These are phyloP conservation scores for Selenicereus undatus DNA, from an alignment of 148 eudicot species.

Conservation along the genomic window DNA sequence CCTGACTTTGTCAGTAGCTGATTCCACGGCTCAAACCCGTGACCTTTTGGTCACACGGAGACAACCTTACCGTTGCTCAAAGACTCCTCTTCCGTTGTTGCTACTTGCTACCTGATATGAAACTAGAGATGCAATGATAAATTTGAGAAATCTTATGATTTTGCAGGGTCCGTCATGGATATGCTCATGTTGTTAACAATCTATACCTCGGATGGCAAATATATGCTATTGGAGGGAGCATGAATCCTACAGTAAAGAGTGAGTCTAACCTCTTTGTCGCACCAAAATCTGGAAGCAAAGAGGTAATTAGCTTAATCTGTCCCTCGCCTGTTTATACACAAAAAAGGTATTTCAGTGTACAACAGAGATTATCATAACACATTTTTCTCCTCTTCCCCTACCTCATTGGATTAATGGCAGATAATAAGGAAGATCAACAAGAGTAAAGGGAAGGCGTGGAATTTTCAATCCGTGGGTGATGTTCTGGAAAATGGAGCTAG, in stretches of 20 bases:
- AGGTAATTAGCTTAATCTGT: slow-evolving; percentile 35
- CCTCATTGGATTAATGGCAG: slow-evolving; percentile 26
- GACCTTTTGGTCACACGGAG: too few species aligned
- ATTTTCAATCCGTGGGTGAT: slow-evolving; percentile 56
- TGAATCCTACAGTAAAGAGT: slow-evolving; percentile 72
- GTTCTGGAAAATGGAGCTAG: slow-evolving; percentile 72
- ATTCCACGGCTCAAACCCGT: too few species aligned
- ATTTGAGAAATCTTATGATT: neutral
- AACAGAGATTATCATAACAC: neutral
- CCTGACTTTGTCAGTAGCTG: too few species aligned
- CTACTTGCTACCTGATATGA: neutral
- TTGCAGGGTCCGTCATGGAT: slow-evolving; percentile 70
- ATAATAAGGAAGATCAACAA: slow-evolving; percentile 40
- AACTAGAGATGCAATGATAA: neutral
- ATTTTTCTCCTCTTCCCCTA: neutral
- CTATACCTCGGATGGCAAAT: slow-evolving; percentile 73
- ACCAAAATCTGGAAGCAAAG: slow-evolving; percentile 46
- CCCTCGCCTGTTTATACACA: neutral
- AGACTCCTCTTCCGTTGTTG: too few species aligned
- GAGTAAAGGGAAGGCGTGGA: slow-evolving; percentile 20
- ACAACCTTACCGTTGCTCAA: too few species aligned
- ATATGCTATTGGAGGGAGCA: slow-evolving; percentile 89
- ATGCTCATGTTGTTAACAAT: slow-evolving; percentile 89
- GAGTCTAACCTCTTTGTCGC: slow-evolving; percentile 78
- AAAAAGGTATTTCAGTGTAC: too few species aligned